Evolutionary conservation across 75 land plant genomes (phyloP).

Genomic region (Chamaecyparis obtusa): DNA sequence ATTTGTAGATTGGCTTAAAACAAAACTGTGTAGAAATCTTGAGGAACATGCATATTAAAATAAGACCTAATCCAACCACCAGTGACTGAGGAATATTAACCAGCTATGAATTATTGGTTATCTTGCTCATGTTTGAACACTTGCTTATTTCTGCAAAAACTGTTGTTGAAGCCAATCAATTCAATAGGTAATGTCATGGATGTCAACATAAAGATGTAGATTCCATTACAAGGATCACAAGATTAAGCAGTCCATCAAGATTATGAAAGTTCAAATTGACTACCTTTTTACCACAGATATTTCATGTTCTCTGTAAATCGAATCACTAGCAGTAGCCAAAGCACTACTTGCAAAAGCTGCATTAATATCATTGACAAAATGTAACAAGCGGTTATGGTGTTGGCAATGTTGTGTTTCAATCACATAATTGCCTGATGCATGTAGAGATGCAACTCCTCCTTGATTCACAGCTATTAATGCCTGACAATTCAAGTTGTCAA

Average conservation of each 20-base stretch:
- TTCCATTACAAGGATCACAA: neutral
- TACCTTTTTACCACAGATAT: neutral
- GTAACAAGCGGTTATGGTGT: neutral
- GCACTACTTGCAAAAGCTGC: neutral
- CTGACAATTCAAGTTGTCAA: neutral
- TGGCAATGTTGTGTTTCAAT: neutral
- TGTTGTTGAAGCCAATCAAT: neutral
- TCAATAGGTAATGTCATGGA: neutral
- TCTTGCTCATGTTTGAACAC: neutral
- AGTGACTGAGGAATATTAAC: neutral
- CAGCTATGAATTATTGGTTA: neutral
- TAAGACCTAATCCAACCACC: neutral
- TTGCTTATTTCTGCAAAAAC: neutral
- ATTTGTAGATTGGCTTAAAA: too few species aligned
- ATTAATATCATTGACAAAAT: neutral
- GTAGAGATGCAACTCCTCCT: neutral
- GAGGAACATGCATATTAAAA: neutral
- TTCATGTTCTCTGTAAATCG: neutral
- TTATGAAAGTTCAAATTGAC: neutral
- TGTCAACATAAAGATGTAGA: neutral
- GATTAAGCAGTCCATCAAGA: neutral
- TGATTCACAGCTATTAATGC: neutral
- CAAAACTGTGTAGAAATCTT: neutral
- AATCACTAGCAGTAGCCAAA: neutral
- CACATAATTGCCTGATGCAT: neutral